These are phyloP conservation scores for Phylloporus arenicola DNA, from an alignment of 768 basidiomycete genomes.

Conservation along the genomic window DNA sequence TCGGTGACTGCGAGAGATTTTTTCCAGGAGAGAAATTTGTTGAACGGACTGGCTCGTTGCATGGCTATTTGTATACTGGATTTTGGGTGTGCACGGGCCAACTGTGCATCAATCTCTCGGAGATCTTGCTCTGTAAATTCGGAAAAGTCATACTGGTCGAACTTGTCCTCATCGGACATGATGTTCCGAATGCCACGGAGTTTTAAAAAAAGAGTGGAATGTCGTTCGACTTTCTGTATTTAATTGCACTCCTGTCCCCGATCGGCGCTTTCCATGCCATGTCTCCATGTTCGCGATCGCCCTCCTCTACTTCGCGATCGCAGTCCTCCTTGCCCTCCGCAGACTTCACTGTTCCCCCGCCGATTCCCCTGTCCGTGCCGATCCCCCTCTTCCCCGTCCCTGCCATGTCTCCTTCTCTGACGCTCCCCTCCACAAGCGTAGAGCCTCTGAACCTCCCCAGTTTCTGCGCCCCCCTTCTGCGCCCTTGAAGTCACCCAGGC, in stretches of 20 bases:
- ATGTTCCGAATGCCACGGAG: slow-evolving; percentile 20
- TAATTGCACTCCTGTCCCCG: neutral
- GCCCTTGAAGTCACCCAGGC: neutral
- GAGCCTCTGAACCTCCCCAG: neutral
- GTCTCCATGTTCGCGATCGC: slow-evolving; percentile 3
- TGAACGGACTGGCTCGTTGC: slow-evolving; percentile 33
- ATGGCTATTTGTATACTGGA: slow-evolving; percentile 33
- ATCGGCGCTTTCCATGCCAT: neutral
- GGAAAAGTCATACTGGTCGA: slow-evolving; percentile 45
- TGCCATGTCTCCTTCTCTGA: slow-evolving; percentile 18
- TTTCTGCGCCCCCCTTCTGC: neutral
- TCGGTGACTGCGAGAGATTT: slow-evolving; percentile 55
- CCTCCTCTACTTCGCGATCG: slow-evolving; percentile 6
- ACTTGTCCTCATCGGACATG: slow-evolving; percentile 33
- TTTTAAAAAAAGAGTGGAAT: slow-evolving; percentile 6
- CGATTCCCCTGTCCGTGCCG: neutral
- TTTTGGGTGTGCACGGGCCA: slow-evolving; percentile 11
- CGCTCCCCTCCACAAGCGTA: neutral
- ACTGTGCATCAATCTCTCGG: slow-evolving; percentile 29
- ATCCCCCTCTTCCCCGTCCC: neutral
- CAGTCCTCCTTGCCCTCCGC: neutral
- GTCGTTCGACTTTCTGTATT: neutral
- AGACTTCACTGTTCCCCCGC: neutral
- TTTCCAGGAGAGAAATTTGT: slow-evolving; percentile 40
- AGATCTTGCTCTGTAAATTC: slow-evolving; percentile 58